These are phyloP conservation scores for Dictyostelium brefeldianum DNA, from an alignment of 78 protist species.

Conservation along the genomic window DNA sequence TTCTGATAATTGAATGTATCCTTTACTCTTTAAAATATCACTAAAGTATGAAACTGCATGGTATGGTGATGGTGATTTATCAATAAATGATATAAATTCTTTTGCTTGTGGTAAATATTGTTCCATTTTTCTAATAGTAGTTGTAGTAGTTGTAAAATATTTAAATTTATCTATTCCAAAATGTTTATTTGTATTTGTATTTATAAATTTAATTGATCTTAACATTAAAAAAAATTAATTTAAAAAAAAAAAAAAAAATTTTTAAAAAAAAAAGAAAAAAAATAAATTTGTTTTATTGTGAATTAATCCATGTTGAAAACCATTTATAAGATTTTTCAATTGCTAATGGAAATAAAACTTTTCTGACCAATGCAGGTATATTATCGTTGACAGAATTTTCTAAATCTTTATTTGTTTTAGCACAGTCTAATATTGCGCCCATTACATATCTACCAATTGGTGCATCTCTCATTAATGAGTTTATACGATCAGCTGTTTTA, in stretches of 20 bases:
- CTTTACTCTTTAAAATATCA: conserved; percentile 43
- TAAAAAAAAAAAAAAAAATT: too few species aligned
- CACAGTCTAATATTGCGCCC: background rate
- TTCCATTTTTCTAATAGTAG: conserved; percentile 52
- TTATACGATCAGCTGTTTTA: background rate
- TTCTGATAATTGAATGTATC: conserved; percentile 85
- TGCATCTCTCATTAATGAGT: background rate
- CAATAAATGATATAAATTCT: conserved; percentile 59
- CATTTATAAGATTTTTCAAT: conserved; percentile 30
- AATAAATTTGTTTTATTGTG: too few species aligned
- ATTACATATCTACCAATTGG: background rate
- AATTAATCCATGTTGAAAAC: background rate
- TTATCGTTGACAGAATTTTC: background rate
- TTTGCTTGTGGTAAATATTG: conserved; percentile 58
- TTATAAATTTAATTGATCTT: too few species aligned
- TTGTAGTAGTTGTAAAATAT: background rate
- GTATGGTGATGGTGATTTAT: conserved; percentile 85
- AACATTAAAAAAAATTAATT: too few species aligned
- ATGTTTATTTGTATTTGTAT: background rate
- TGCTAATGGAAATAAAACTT: background rate
- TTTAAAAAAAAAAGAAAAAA: too few species aligned
- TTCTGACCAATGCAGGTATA: conserved; percentile 42
- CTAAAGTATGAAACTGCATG: conserved; percentile 76
- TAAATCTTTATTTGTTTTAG: background rate
- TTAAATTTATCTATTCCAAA: background rate